A percentile compares a stretch with the other conserved stretches of the same genome.
phyloP scores from a whole-genome alignment of 495 filamentous ascomycete species.

The Tuber microsphaerosporum region DNA sequence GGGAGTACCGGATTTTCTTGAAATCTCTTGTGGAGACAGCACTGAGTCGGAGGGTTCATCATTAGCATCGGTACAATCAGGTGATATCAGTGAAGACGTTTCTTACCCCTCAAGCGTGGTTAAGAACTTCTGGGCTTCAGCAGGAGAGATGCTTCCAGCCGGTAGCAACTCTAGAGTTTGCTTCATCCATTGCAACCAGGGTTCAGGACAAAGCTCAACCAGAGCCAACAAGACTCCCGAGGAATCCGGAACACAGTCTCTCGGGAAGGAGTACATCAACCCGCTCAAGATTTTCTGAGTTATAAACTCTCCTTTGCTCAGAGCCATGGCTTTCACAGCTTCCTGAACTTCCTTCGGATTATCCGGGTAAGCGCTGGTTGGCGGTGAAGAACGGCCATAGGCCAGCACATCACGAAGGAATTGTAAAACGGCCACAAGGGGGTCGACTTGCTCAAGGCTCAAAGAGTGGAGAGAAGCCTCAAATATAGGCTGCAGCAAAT shows the following conservation, averaged over 20 bases:
- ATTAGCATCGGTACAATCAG: neutral
- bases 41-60: neutral
- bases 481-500: constrained; percentile 72
- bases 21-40: constrained; percentile 35
- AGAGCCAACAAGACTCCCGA: constrained; percentile 82
- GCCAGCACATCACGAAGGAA: constrained; percentile 88
- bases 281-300: constrained; percentile 81
- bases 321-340: constrained; percentile 64
- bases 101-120: constrained; percentile 45
- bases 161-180: constrained; percentile 77
- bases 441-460: constrained; percentile 79
- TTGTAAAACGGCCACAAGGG: constrained; percentile 81
- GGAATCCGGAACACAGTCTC: constrained; percentile 88
- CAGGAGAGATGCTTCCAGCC: constrained; percentile 62
- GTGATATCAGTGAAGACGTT: neutral
- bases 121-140: constrained; percentile 48
- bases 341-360: constrained; percentile 59
- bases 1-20: constrained; percentile 62
- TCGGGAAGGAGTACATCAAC: constrained; percentile 98
- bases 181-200: constrained; percentile 72
- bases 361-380: constrained; percentile 59
- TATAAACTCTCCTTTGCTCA: constrained; percentile 66
- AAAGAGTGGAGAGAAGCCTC: constrained; percentile 77
- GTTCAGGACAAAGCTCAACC: constrained; percentile 75
- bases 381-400: constrained; percentile 66